These are phyloP conservation scores for Trypanosoma melophagium DNA, from an alignment of 208 protist species.

Conservation along the genomic window DNA sequence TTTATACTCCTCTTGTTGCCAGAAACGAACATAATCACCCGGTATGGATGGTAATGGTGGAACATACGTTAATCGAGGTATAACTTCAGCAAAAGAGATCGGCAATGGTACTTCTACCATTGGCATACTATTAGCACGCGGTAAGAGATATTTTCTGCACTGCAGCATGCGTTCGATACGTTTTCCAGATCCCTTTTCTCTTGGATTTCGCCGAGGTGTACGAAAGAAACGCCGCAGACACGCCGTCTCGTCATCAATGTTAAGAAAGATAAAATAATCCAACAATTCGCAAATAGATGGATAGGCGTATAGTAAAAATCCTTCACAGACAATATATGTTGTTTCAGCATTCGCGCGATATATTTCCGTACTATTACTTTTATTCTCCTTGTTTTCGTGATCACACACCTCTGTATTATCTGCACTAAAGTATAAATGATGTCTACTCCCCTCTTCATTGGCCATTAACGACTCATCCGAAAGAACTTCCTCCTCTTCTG, in stretches of 20 bases:
- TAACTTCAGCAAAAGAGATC: conserved; percentile 1
- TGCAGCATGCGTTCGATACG: conserved; percentile 42
- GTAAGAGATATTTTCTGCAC: conserved; percentile 3
- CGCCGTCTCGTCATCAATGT: conserved; percentile 46
- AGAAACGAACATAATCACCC: conserved; percentile 24
- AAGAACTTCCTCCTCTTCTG: not conserved
- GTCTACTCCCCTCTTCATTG: not conserved
- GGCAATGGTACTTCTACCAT: not conserved
- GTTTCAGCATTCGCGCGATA: not conserved
- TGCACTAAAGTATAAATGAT: too few relatives aligned
- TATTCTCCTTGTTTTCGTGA: not conserved
- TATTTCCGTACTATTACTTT: not conserved
- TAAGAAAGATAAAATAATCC: conserved; percentile 41
- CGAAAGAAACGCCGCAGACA: conserved; percentile 61
- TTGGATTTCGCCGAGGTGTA: conserved; percentile 37
- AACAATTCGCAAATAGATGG: conserved; percentile 20
- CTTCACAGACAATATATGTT: conserved; percentile 53
- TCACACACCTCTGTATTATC: not conserved
- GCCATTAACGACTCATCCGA: not conserved
- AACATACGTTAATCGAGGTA: conserved; percentile 4
- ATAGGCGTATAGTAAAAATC: conserved; percentile 44
- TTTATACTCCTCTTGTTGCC: conserved; percentile 23
- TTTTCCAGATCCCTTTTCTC: conserved; percentile 14
- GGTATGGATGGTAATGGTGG: conserved; percentile 18
- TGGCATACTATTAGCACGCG: not conserved